Evolutionary conservation across 2,329 filamentous ascomycete species (phyloP).

Genomic region (Phoma sp.): DNA sequence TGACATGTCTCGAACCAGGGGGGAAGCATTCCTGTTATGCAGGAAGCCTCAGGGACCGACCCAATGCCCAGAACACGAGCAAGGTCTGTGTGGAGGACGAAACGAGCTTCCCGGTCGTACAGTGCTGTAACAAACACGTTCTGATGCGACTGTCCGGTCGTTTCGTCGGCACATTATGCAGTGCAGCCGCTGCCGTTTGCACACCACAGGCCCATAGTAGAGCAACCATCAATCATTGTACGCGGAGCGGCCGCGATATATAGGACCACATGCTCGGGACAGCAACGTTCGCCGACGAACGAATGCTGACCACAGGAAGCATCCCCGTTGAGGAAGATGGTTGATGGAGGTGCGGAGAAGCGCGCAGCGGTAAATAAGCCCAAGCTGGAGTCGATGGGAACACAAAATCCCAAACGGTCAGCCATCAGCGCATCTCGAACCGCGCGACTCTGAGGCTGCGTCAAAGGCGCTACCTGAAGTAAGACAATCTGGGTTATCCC

Average conservation of each 20-base stretch:
- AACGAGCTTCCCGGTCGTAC: slow-evolving; percentile 9
- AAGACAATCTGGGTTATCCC: slow-evolving; percentile 7
- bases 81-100: slow-evolving; percentile 10
- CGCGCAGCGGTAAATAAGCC: slow-evolving; percentile 10
- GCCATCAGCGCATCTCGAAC: slow-evolving; percentile 10
- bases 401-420: slow-evolving; percentile 6
- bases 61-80: slow-evolving; percentile 13
- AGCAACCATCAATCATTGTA: neutral
- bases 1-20: neutral
- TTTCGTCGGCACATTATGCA: slow-evolving; percentile 11
- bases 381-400: slow-evolving; percentile 3
- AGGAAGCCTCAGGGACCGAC: slow-evolving; percentile 1
- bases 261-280: slow-evolving; percentile 2
- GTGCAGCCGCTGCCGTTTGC: slow-evolving; percentile 10
- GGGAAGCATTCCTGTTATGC: slow-evolving; percentile 7
- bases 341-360: slow-evolving; percentile 14
- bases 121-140: slow-evolving; percentile 16
- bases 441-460: slow-evolving; percentile 6
- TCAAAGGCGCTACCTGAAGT: slow-evolving; percentile 6
- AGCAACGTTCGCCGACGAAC: neutral
- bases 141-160: slow-evolving; percentile 1
- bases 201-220: slow-evolving; percentile 4
- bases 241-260: neutral
- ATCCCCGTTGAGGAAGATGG: neutral
- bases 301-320: neutral